phyloP scores from a whole-genome alignment of 2,329 filamentous ascomycete species.

The Dryadomyces quercus-mongolicae region DNA sequence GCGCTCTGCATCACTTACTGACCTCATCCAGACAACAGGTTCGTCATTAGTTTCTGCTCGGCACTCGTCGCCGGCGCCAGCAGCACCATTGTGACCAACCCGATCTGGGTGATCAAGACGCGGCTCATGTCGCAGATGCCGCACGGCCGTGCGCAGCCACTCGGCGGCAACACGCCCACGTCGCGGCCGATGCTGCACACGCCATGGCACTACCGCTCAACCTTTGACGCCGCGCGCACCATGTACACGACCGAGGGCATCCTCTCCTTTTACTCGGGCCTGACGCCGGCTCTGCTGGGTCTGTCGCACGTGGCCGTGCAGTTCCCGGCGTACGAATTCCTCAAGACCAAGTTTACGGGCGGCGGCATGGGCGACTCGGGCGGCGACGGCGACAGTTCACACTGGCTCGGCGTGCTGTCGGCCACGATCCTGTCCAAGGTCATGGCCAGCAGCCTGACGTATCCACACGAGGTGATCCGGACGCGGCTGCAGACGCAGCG shows the following conservation, averaged over 20 bases:
- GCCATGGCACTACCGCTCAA: constrained; percentile 87
- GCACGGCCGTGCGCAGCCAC: constrained; percentile 34
- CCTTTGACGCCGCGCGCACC: constrained; percentile 81
- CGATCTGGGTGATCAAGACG: constrained; percentile 99
- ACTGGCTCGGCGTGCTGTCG: constrained; percentile 73
- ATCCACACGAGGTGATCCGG: constrained; percentile 91
- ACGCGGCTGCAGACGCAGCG: constrained; percentile 91
- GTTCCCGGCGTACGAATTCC: constrained; percentile 88
- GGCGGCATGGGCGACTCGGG: constrained; percentile 67
- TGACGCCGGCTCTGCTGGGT: constrained; percentile 83
- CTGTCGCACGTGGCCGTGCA: constrained; percentile 94
- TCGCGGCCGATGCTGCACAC: constrained; percentile 43
- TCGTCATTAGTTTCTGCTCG: constrained; percentile 74
- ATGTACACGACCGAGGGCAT: constrained; percentile 92
- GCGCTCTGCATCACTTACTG: no score
- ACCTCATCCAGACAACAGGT: constrained; percentile 52
- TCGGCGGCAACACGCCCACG: constrained; percentile 40
- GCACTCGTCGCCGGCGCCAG: constrained; percentile 84
- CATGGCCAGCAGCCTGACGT: constrained; percentile 86
- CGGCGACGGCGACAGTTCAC: constrained; percentile 27
- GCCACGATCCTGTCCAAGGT: constrained; percentile 92
- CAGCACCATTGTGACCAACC: constrained; percentile 90
- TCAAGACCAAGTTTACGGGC: constrained; percentile 85
- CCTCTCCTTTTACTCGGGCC: constrained; percentile 84
- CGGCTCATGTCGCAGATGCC: constrained; percentile 84